Conservation (phyloP, 495 filamentous ascomycete species). For the Annulohypoxylon moriforme region DNA sequence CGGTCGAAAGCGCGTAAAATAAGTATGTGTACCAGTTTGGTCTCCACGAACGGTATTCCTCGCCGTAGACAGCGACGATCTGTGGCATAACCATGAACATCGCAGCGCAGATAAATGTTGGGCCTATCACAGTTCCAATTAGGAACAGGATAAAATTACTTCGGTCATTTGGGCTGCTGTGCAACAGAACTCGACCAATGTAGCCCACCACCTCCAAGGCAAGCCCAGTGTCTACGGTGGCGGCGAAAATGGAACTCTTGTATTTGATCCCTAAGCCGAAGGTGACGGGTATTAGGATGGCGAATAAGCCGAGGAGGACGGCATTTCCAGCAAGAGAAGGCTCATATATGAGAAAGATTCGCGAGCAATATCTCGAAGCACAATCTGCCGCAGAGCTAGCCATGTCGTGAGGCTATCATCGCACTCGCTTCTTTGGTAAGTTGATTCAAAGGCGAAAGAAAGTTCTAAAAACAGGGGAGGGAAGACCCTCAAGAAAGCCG, state of each 20-base stretch:
- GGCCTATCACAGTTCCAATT: slow-evolving; percentile 54
- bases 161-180: slow-evolving; percentile 39
- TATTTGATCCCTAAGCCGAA: slow-evolving; percentile 54
- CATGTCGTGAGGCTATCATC: slow-evolving; percentile 36
- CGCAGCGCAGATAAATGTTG: slow-evolving; percentile 52
- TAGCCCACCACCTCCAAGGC: slow-evolving; percentile 56
- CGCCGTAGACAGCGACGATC: slow-evolving; percentile 54
- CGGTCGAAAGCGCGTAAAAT: slow-evolving; percentile 47
- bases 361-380: slow-evolving; percentile 31
- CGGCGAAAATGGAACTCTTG: slow-evolving; percentile 48
- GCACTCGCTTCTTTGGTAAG: not conserved
- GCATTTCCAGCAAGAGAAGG: slow-evolving; percentile 49
- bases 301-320: slow-evolving; percentile 55
- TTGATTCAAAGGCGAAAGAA: not conserved
- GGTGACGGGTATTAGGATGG: slow-evolving; percentile 50
- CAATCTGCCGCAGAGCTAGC: slow-evolving; percentile 31
- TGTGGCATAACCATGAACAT: slow-evolving; percentile 53
- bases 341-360: slow-evolving; percentile 46
- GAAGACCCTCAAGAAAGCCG: not conserved
- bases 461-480: not conserved
- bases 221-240: slow-evolving; percentile 49
- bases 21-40: slow-evolving; percentile 48
- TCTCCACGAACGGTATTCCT: slow-evolving; percentile 45
- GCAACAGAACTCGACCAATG: slow-evolving; percentile 53
- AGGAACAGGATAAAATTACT: slow-evolving; percentile 51